phyloP scores from a whole-genome alignment of 495 filamentous ascomycete species.

The Rhizodiscina lignyota region DNA sequence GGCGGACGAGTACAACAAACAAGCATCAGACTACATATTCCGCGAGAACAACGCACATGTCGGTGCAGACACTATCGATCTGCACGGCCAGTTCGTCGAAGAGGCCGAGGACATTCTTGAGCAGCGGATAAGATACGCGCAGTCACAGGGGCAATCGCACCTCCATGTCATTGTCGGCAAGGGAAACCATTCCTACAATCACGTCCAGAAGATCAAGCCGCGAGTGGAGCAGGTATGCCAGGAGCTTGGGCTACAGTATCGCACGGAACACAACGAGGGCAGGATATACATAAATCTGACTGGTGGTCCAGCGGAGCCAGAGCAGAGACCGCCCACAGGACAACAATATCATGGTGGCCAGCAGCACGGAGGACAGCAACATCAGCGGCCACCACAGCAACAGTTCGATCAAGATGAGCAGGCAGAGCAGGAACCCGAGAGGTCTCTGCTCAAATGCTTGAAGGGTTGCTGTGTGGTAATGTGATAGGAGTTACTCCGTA shows the following conservation, averaged over 20 bases:
- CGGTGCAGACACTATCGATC: slow-evolving; percentile 68
- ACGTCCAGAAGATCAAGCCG: slow-evolving; percentile 84
- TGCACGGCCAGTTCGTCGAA: slow-evolving; percentile 85
- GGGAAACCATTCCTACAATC: slow-evolving; percentile 66
- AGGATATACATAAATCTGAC: slow-evolving; percentile 59
- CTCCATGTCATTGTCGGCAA: slow-evolving; percentile 86
- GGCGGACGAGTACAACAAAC: slow-evolving; percentile 69
- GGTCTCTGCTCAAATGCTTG: slow-evolving; percentile 42
- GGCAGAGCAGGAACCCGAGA: slow-evolving; percentile 43
- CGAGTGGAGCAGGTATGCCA: slow-evolving; percentile 71
- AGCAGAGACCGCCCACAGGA: slow-evolving; percentile 18
- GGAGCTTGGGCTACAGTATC: slow-evolving; percentile 64
- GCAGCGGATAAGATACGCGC: slow-evolving; percentile 60
- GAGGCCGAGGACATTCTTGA: slow-evolving; percentile 86
- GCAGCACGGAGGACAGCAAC: slow-evolving; percentile 8
- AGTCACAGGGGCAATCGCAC: slow-evolving; percentile 52
- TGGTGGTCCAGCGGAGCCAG: slow-evolving; percentile 37
- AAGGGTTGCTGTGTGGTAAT: slow-evolving; percentile 65
- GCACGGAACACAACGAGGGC: slow-evolving; percentile 75
- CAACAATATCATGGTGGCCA: slow-evolving; percentile 16
- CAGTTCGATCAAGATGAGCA: slow-evolving; percentile 46
- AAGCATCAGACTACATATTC: slow-evolving; percentile 89
- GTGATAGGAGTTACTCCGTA: no score
- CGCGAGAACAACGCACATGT: slow-evolving; percentile 73
- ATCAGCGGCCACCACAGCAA: slow-evolving; percentile 20